Evolutionary conservation across 306 rosid species (phyloP), one percentile per base, ranked within the genome.

Genomic region (Malus sieversii): DNA sequence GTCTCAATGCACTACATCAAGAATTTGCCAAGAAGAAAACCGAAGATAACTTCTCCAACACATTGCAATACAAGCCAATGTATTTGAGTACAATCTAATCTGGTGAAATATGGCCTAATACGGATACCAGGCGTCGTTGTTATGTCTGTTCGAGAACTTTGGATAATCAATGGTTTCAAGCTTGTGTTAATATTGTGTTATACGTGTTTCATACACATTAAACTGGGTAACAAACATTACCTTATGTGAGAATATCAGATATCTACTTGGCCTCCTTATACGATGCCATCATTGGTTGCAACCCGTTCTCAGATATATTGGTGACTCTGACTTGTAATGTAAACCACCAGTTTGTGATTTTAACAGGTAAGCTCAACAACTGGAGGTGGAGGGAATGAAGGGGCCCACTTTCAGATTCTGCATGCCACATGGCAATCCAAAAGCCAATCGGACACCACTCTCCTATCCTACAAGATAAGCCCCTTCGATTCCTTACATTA

Each of bases 401-500:
- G 73, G 75, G n/a, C 59, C 75, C 33, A 10, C 13, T 35, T 18
- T 81, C 44, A 71, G 95, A 90, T 90, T 90, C 81, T 84, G 18
- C 7, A 22, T 32, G 80, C 85, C 90, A 86, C 89, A 81, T 87
- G 92, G 88, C 92, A 79, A 4, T 46, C 60, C 62, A 23, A 1
- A 69, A 75, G 63, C 90, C 90, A 85, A 81, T 81, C 59, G 27
- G 75, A 38, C 5, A 66, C 69, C 82, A 32, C 77, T 60, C 80
- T 75, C 80, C 86, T 87, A 85, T 88, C 95, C 85, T 82, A 73
- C 1, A 29, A 82, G 95, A 90, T 90, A 90, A 84, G 91, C 75
- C 67, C 67, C 67, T 65, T 40, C 68, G 4, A 15, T 64, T 64
- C 81, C 10, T 1, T 80, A 80, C 86, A 65, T 75, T 40, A 75